A percentile compares a stretch with the other conserved stretches of the same genome.
These are phyloP conservation scores for Letharia lupina DNA, from an alignment of 495 filamentous ascomycete species.

Conservation along the genomic window DNA sequence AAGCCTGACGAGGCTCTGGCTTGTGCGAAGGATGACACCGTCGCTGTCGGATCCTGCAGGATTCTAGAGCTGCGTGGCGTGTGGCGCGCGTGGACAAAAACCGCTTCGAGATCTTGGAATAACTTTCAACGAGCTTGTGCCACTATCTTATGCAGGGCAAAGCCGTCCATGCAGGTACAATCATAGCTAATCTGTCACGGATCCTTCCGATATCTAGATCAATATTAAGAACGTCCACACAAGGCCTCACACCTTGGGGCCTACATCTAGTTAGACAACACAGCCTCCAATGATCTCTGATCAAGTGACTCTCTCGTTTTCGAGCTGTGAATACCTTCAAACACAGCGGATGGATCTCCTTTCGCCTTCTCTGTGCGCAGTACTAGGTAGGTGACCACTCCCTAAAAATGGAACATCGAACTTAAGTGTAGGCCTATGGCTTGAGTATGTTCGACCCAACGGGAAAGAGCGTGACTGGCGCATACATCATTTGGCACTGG, in stretches of 20 bases:
- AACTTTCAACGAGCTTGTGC: background rate
- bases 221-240: background rate
- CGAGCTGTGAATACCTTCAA: background rate
- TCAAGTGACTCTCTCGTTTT: background rate
- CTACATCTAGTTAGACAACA: background rate
- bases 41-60: background rate
- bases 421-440: background rate
- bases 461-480: background rate
- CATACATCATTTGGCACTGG: background rate
- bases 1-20: background rate
- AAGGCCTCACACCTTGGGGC: background rate
- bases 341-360: background rate
- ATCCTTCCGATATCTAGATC: conserved; percentile 1
- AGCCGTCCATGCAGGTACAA: background rate
- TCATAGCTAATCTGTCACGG: background rate
- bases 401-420: background rate
- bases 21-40: background rate
- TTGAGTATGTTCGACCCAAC: too few species aligned
- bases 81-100: background rate
- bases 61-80: background rate
- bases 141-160: background rate
- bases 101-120: background rate
- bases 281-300: background rate
- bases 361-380: background rate
- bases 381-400: background rate